These are phyloP conservation scores for Lipomyces kockii DNA, from an alignment of 805 yeast species.

Conservation along the genomic window DNA sequence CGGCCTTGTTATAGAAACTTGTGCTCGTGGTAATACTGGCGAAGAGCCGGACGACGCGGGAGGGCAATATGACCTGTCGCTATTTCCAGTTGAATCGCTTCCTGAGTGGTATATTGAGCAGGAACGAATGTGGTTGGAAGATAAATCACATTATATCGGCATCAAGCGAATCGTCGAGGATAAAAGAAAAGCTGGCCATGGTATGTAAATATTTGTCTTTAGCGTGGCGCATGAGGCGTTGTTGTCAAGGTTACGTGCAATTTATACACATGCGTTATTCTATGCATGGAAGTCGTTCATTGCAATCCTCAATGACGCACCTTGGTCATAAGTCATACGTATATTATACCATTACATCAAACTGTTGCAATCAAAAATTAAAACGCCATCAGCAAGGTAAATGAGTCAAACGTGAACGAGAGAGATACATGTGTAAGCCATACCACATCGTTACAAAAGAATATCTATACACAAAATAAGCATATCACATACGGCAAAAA, in stretches of 20 bases:
- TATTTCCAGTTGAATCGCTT: conserved; percentile 10
- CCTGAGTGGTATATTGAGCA: conserved; percentile 33
- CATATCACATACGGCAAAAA: not conserved
- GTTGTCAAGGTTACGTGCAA: not conserved
- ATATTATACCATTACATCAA: not conserved
- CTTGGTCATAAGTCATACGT: not conserved
- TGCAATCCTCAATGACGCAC: not conserved
- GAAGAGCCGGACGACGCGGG: conserved; percentile 27
- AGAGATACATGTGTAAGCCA: not conserved
- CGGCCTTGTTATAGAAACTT: not conserved
- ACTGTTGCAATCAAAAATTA: not conserved
- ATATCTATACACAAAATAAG: not conserved
- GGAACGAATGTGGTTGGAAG: conserved; percentile 33
- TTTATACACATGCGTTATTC: not conserved
- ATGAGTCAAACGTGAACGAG: not conserved
- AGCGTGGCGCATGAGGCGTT: no score
- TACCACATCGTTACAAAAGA: not conserved
- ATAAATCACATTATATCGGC: conserved; percentile 10
- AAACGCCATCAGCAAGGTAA: not conserved
- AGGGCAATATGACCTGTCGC: not conserved
- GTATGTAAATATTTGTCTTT: not conserved
- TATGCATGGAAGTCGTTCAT: not conserved
- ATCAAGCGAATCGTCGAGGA: not conserved
- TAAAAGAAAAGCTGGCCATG: not conserved
- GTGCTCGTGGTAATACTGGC: not conserved